Evolutionary conservation across 805 yeast genomes (phyloP).

Genomic region (Pichia exigua): DNA sequence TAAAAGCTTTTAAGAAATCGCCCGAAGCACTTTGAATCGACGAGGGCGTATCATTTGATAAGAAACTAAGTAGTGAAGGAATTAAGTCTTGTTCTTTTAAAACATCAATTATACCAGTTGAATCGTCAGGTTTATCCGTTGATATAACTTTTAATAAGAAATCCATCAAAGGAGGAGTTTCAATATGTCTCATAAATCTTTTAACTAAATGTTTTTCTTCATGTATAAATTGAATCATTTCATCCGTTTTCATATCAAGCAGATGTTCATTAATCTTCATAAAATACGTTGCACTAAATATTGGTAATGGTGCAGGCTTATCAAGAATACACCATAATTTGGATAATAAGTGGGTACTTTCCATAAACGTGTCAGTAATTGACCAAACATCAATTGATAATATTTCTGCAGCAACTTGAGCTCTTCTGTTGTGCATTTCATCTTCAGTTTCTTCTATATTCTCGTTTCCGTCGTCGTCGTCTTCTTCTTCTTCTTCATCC

Average conservation of each 20-base stretch:
- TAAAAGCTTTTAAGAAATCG: slow-evolving; percentile 88
- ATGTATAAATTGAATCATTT: slow-evolving; percentile 63
- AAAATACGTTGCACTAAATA: slow-evolving; percentile 76
- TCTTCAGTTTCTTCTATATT: slow-evolving; percentile 29
- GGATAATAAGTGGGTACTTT: slow-evolving; percentile 53
- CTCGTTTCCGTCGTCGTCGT: slow-evolving; percentile 21
- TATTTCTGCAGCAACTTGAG: slow-evolving; percentile 80
- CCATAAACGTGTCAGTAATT: slow-evolving; percentile 82
- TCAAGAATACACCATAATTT: slow-evolving; percentile 78
- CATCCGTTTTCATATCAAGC: slow-evolving; percentile 80
- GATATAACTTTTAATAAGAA: slow-evolving; percentile 82
- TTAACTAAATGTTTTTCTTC: slow-evolving; percentile 65
- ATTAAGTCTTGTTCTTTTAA: slow-evolving; percentile 68
- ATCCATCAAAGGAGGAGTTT: slow-evolving; percentile 92
- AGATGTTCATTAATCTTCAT: slow-evolving; percentile 88
- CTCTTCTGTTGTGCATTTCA: slow-evolving; percentile 32
- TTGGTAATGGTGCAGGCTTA: slow-evolving; percentile 55
- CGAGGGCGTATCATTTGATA: slow-evolving; percentile 60
- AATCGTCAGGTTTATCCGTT: slow-evolving; percentile 83
- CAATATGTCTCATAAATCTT: slow-evolving; percentile 76
- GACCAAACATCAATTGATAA: slow-evolving; percentile 92
- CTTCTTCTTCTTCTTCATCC: slow-evolving; percentile 15
- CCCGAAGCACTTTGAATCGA: slow-evolving; percentile 89
- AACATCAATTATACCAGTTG: slow-evolving; percentile 78
- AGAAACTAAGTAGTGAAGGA: slow-evolving; percentile 59